These are phyloP conservation scores for Ambispora gerdemannii DNA, from an alignment of 192 early-diverging fungal species.

Conservation along the genomic window DNA sequence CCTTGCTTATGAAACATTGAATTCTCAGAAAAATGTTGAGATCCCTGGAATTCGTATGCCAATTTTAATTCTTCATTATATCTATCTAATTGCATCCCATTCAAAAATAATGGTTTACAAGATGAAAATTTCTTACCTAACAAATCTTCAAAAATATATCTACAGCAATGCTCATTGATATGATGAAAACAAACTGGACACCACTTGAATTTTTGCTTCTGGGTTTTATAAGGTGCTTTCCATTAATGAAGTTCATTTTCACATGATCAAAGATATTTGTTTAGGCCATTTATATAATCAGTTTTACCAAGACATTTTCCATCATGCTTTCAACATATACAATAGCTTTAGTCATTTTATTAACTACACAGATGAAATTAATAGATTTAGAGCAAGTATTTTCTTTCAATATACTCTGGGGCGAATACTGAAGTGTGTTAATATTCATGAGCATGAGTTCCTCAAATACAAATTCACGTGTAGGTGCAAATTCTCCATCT, in stretches of 20 bases:
- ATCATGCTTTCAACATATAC: neutral
- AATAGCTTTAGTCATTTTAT: neutral
- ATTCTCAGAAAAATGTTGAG: neutral
- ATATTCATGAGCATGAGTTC: slow-evolving; percentile 15
- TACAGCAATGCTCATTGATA: neutral
- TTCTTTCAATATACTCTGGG: slow-evolving; percentile 1
- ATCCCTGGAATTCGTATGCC: neutral
- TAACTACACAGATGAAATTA: slow-evolving; percentile 13
- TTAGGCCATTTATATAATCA: neutral
- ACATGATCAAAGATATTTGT: too few relatives aligned
- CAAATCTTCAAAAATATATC: slow-evolving; percentile 22
- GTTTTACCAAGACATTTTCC: neutral
- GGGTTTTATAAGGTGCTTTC: slow-evolving; percentile 12
- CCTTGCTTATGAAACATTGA: slow-evolving; percentile 1
- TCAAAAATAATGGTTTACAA: neutral
- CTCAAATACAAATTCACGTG: slow-evolving; percentile 1
- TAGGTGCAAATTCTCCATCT: slow-evolving; percentile 2
- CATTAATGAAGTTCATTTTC: too few relatives aligned
- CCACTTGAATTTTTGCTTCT: slow-evolving; percentile 14
- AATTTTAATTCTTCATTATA: slow-evolving; percentile 19
- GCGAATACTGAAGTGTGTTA: slow-evolving; percentile 2
- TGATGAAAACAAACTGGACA: neutral
- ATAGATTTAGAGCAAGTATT: slow-evolving; percentile 4
- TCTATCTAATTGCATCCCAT: neutral
- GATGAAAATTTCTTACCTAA: too few relatives aligned